phyloP scores from a whole-genome alignment of 768 basidiomycete genomes.

The Amanita rubescens region DNA sequence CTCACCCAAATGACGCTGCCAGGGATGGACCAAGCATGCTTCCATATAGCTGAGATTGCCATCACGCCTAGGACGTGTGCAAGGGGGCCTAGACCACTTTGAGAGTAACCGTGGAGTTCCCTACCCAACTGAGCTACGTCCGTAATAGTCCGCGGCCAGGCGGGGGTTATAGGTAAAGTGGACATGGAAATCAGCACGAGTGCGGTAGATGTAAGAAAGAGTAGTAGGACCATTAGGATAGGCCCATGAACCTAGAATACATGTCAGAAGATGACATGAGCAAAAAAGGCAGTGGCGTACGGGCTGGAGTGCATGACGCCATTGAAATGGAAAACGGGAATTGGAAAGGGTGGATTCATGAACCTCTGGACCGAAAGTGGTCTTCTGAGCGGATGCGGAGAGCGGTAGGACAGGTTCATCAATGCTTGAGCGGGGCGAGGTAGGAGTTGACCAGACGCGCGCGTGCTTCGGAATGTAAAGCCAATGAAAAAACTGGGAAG shows the following conservation, averaged over 20 bases:
- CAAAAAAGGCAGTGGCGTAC: constrained; percentile 17
- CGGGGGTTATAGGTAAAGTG: constrained; percentile 67
- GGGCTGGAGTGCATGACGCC: constrained; percentile 21
- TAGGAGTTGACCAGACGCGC: constrained; percentile 36
- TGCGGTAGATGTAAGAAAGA: constrained; percentile 61
- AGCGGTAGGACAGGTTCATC: constrained; percentile 48
- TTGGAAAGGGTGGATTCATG: constrained; percentile 30
- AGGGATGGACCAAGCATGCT: constrained; percentile 95
- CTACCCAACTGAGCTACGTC: constrained; percentile 71
- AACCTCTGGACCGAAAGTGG: constrained; percentile 11
- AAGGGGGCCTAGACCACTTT: constrained; percentile 54
- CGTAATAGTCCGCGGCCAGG: constrained; percentile 69
- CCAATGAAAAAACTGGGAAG: constrained; percentile 45
- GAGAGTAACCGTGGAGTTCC: constrained; percentile 73
- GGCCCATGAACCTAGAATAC: constrained; percentile 28
- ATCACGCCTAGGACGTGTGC: constrained; percentile 80
- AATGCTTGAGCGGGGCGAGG: constrained; percentile 33
- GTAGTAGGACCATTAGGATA: constrained; percentile 38
- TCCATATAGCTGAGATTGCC: constrained; percentile 83
- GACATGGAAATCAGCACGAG: constrained; percentile 67
- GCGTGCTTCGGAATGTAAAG: constrained; percentile 39
- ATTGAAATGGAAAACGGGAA: constrained; percentile 30
- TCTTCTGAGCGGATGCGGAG: constrained; percentile 41
- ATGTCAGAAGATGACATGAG: constrained; percentile 4
- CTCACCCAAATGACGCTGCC: constrained; percentile 88